Base-by-base conservation (phyloP, 1,284 basidiomycete genomes). In the Hemileia vastatrix region DNA sequence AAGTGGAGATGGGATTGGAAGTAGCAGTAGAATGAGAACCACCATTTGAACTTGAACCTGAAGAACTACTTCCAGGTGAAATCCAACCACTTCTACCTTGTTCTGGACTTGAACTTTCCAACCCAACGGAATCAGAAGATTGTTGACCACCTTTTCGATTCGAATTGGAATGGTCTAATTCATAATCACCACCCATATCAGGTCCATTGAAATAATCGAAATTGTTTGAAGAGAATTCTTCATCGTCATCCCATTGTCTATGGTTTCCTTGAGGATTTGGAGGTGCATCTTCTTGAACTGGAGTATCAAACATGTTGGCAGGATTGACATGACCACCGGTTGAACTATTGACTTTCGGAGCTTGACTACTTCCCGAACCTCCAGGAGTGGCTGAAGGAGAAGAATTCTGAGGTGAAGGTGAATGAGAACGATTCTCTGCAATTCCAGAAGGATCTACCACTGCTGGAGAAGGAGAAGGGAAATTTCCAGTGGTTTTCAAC, bases 401-500 rank as follows among this genome's bases (percentile, higher is more conserved):
- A 33, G 60, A 58, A 21, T 58, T 58, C 6, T 21, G 44, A 27
- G 27, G 23, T 31, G 55, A 63, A 2, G 44, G 52, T n/a, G 58
- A 23, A 23, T 36, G 45, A 8, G 53, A 23, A n/a, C n/a, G n/a
- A 21, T 50, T 47, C 4, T 32, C 27, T 6, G 27, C 23, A 3
- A 32, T 43, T 13, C 36, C 65, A 32, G 40, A 49, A 13, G 72
- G 71, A 19, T 74, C 69, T 2, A 89, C 84, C 65, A 90, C 81
- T 18, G 77, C 77, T 2, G 81, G 79, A n/a, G 70, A 73, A 1
- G 77, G 76, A 8, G 77, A 71, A 3, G 77, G 77, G 66, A 77
- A 76, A 5, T 71, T 62, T 19, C 79, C 78, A 52, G 76, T 74
- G 2, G 88, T 90, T 80, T 97, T 98, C 69, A 98, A 81, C 50